Conservation (phyloP, 495 filamentous ascomycete genomes). For the Lophium mytilinum region DNA sequence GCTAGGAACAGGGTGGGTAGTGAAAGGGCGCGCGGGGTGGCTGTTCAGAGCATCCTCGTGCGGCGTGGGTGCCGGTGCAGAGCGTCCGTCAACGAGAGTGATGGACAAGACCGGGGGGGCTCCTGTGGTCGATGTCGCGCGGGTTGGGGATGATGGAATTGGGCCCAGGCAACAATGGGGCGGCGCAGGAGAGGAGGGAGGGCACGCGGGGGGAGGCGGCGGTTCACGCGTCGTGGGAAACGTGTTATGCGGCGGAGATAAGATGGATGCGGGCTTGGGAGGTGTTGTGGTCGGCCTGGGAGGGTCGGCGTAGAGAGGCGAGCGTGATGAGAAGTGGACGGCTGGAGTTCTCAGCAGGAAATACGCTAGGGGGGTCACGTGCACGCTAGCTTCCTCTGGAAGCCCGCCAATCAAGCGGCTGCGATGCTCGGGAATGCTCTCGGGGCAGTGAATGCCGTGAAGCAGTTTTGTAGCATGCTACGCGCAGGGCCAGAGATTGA, state of each 20-base stretch:
- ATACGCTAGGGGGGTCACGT: too few species aligned
- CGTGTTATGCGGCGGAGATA: slow-evolving; percentile 15
- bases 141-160: slow-evolving; percentile 5
- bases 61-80: slow-evolving; percentile 12
- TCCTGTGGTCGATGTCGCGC: slow-evolving; percentile 19
- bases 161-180: slow-evolving; percentile 12
- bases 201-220: slow-evolving; percentile 5
- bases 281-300: slow-evolving; percentile 4
- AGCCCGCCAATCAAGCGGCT: too few species aligned
- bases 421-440: too few species aligned
- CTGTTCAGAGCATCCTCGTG: slow-evolving; percentile 18
- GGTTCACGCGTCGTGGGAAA: slow-evolving; percentile 15
- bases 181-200: slow-evolving; percentile 12
- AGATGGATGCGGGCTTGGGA: slow-evolving; percentile 14
- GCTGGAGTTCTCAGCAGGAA: too few species aligned
- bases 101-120: slow-evolving; percentile 19
- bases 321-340: too few species aligned
- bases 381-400: too few species aligned
- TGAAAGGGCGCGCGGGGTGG: slow-evolving; percentile 8
- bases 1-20: slow-evolving; percentile 3
- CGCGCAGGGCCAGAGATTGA: too few species aligned
- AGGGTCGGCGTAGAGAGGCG: background rate
- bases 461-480: too few species aligned
- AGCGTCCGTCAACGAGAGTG: slow-evolving; percentile 14
- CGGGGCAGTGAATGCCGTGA: too few species aligned